Percentiles rank a stretch among this genome's conserved stretches.
These are phyloP conservation scores for Polyporus tsugae DNA, from an alignment of 1,284 basidiomycete genomes.

Conservation along the genomic window DNA sequence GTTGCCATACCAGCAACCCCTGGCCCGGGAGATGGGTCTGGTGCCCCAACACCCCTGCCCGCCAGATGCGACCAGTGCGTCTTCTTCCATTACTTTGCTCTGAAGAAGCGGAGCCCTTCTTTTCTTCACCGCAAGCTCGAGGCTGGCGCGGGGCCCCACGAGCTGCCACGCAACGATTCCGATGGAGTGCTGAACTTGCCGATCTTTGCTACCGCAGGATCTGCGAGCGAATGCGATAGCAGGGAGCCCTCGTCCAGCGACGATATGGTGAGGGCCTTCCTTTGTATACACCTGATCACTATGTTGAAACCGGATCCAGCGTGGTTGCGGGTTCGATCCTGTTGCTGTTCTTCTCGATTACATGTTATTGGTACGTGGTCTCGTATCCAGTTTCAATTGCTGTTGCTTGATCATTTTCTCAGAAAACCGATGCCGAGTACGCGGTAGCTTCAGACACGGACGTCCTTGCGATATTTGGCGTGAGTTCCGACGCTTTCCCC, in stretches of 20 bases:
- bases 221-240: constrained; percentile 2
- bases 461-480: constrained; percentile 2
- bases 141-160: constrained; percentile 19
- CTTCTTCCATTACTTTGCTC: constrained; percentile 27
- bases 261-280: neutral
- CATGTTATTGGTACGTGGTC: constrained; percentile 17
- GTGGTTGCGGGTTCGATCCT: constrained; percentile 9
- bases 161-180: constrained; percentile 3
- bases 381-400: no score
- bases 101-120: constrained; percentile 14
- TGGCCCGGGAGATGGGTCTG: no score
- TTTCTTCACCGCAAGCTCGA: neutral
- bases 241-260: neutral
- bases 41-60: neutral
- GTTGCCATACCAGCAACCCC: neutral
- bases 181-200: neutral
- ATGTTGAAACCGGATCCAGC: neutral
- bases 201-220: neutral
- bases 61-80: constrained; percentile 14
- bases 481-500: neutral
- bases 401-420: no score
- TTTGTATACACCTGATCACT: neutral
- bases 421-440: constrained; percentile 1
- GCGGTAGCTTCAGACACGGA: constrained; percentile 12
- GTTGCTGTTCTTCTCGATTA: constrained; percentile 22